Conservation (phyloP, 1,284 basidiomycete species). For the Phellinidium pouzarii region DNA sequence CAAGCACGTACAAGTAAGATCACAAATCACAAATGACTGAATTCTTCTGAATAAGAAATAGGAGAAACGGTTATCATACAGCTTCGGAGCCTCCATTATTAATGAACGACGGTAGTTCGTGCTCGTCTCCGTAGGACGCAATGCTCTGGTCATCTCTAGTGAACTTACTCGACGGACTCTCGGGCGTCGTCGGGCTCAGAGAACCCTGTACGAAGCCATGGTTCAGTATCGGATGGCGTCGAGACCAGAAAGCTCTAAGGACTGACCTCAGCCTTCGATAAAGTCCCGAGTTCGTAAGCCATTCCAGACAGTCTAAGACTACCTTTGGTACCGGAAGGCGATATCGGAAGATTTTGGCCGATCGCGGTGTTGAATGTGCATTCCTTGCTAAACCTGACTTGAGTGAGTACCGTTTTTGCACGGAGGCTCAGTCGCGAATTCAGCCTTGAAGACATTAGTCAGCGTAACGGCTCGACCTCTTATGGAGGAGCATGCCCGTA, state of each 20-base stretch:
- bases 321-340: background rate
- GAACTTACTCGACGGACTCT: constrained; percentile 5
- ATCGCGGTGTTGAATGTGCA: constrained; percentile 13
- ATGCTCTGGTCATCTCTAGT: background rate
- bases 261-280: constrained; percentile 7
- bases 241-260: background rate
- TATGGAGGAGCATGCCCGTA: background rate
- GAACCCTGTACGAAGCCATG: background rate
- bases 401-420: constrained; percentile 4
- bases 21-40: too few species aligned
- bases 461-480: background rate
- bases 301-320: constrained; percentile 7
- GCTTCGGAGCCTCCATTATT: too few species aligned
- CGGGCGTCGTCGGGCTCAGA: constrained; percentile 8
- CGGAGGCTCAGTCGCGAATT: constrained; percentile 13
- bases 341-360: constrained; percentile 3
- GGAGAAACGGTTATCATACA: too few species aligned
- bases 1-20: too few species aligned
- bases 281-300: constrained; percentile 6
- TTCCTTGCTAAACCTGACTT: constrained; percentile 14
- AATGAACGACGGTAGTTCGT: too few species aligned
- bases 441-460: constrained; percentile 4
- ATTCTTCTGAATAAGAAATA: too few species aligned
- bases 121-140: constrained; percentile 1
- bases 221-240: background rate